Percentiles rank a stretch among this genome's conserved stretches.
Evolutionary conservation across 2,329 filamentous ascomycete species (phyloP).

Genomic region (Fusarium penzigii): DNA sequence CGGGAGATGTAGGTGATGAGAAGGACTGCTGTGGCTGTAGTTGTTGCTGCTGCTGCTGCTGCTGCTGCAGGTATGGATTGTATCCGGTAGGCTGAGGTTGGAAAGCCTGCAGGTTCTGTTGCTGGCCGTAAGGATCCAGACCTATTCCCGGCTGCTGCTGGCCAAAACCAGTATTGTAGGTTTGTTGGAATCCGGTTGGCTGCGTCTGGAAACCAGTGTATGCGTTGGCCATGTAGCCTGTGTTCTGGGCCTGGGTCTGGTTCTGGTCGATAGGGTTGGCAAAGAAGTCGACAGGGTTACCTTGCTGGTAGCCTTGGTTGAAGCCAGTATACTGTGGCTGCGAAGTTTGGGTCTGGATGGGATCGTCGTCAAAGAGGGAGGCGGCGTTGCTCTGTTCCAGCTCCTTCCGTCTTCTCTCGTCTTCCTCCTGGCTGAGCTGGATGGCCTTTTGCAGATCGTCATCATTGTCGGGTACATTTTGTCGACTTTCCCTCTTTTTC

Average conservation of each 20-base stretch:
- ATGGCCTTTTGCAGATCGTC: constrained; percentile 95
- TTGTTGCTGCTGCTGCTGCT: constrained; percentile 33
- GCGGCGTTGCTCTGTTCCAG: constrained; percentile 83
- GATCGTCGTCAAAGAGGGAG: constrained; percentile 84
- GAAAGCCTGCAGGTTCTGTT: constrained; percentile 46
- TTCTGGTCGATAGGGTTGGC: constrained; percentile 85
- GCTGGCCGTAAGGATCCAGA: constrained; percentile 68
- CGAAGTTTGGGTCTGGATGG: constrained; percentile 53
- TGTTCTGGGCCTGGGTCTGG: constrained; percentile 76
- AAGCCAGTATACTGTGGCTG: constrained; percentile 83
- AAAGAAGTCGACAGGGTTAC: constrained; percentile 94
- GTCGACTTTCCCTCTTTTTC: constrained; percentile 67
- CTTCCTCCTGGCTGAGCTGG: constrained; percentile 90
- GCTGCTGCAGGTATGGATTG: constrained; percentile 51
- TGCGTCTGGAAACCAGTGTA: constrained; percentile 55
- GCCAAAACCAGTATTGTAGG: constrained; percentile 67
- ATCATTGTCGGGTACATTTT: constrained; percentile 62
- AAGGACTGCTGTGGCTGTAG: constrained; percentile 42
- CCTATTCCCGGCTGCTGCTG: constrained; percentile 62
- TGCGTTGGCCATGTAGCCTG: constrained; percentile 64
- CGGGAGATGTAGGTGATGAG: constrained; percentile 49
- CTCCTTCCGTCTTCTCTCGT: constrained; percentile 83
- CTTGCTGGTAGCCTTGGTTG: constrained; percentile 97
- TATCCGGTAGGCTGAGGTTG: constrained; percentile 55
- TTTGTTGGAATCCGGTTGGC: constrained; percentile 56